These are phyloP conservation scores for Tylopilus subfusipes DNA, from an alignment of 768 basidiomycete species.

Conservation along the genomic window DNA sequence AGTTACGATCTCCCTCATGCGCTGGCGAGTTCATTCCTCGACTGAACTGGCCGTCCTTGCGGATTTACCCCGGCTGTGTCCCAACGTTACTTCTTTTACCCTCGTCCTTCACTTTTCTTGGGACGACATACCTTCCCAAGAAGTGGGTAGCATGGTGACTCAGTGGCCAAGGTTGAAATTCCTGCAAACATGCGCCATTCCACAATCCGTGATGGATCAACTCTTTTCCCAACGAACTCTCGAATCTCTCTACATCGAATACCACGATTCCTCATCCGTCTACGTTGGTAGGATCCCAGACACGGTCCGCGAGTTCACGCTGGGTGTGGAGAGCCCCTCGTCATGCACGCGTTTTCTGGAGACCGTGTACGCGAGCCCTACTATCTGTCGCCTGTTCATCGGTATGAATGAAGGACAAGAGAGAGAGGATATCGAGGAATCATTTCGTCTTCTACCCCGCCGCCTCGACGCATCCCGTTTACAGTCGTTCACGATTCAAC, in stretches of 20 bases:
- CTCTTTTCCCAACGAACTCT: slow-evolving; percentile 1
- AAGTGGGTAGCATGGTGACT: slow-evolving; percentile 16
- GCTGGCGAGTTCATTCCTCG: slow-evolving; percentile 9
- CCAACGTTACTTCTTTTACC: slow-evolving; percentile 20
- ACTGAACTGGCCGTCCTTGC: slow-evolving; percentile 13
- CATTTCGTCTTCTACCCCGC: slow-evolving; percentile 9
- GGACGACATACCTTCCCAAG: slow-evolving; percentile 3
- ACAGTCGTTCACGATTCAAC: slow-evolving; percentile 4
- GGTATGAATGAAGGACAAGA: slow-evolving; percentile 4
- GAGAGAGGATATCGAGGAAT: neutral
- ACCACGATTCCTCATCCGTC: neutral
- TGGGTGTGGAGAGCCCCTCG: neutral
- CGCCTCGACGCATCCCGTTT: slow-evolving; percentile 12
- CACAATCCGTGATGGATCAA: slow-evolving; percentile 13
- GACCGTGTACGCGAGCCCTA: slow-evolving; percentile 11
- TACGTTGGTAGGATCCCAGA: slow-evolving; percentile 14
- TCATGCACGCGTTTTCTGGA: slow-evolving; percentile 10
- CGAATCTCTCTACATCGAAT: slow-evolving; percentile 14
- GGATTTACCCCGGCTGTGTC: slow-evolving; percentile 17
- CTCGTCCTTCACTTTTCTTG: slow-evolving; percentile 5
- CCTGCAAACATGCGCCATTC: slow-evolving; percentile 11
- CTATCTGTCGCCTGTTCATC: slow-evolving; percentile 3
- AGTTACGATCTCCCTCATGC: slow-evolving; percentile 10
- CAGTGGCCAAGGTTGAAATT: neutral
- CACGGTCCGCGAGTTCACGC: slow-evolving; percentile 11